phyloP scores from a whole-genome alignment of 495 filamentous ascomycete species.

The Viridothelium virens region DNA sequence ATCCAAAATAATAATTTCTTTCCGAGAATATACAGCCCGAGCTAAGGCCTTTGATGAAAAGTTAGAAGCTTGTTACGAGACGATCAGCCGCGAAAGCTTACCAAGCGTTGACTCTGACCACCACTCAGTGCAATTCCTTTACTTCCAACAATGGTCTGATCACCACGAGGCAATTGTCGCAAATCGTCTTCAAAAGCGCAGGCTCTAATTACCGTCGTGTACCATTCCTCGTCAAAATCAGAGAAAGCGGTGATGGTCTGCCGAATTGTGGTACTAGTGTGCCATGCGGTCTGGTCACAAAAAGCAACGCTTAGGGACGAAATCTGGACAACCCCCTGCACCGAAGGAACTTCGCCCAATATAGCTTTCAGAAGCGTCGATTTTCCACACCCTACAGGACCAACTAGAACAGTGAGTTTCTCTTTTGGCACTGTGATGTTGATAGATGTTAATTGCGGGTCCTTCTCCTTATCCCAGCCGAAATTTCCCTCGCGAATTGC shows the following conservation, averaged over 20 bases:
- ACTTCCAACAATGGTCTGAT: conserved; percentile 55
- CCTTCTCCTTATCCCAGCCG: conserved; percentile 42
- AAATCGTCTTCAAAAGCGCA: conserved; percentile 55
- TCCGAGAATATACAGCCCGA: conserved; percentile 47
- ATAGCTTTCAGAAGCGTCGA: conserved; percentile 44
- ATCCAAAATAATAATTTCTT: conserved; percentile 2
- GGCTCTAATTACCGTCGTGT: conserved; percentile 55
- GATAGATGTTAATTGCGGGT: conserved; percentile 33
- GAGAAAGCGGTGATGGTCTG: conserved; percentile 52
- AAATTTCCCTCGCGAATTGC: conserved; percentile 43
- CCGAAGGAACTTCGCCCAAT: conserved; percentile 42
- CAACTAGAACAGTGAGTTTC: conserved; percentile 40
- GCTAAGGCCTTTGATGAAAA: conserved; percentile 39
- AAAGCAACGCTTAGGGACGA: conserved; percentile 41
- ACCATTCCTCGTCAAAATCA: conserved; percentile 50
- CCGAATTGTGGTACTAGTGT: conserved; percentile 51
- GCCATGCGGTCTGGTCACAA: conserved; percentile 47
- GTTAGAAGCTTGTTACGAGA: neutral
- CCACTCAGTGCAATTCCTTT: conserved; percentile 58
- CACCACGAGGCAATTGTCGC: conserved; percentile 45
- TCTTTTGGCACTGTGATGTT: conserved; percentile 37
- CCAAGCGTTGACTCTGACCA: conserved; percentile 59
- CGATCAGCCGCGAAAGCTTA: conserved; percentile 22
- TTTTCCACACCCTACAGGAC: conserved; percentile 46
- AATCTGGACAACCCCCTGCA: conserved; percentile 38